These are phyloP conservation scores for Ceratobasidium sp. DNA, from an alignment of 1,284 basidiomycete species.

Conservation along the genomic window DNA sequence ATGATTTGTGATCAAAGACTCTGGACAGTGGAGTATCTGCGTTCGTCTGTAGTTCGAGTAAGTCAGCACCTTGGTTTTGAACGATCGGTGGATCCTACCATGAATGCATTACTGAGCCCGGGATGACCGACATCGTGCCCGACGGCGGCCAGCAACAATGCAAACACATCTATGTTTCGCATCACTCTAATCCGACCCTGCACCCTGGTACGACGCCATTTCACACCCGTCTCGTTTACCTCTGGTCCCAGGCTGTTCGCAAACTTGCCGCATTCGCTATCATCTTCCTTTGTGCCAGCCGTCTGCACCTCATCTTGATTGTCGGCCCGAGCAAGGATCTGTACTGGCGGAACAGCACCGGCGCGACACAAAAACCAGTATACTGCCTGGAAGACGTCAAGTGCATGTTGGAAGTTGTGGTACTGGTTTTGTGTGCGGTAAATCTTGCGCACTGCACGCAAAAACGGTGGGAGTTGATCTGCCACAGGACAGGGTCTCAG, in stretches of 20 bases:
- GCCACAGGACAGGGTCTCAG: slow-evolving; percentile 21
- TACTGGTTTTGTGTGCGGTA: slow-evolving; percentile 91
- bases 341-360: slow-evolving; percentile 78
- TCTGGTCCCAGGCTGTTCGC: slow-evolving; percentile 45
- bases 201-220: slow-evolving; percentile 29
- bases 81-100: slow-evolving; percentile 63
- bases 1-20: slow-evolving; percentile 86
- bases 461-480: slow-evolving; percentile 72
- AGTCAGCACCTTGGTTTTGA: slow-evolving; percentile 7
- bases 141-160: slow-evolving; percentile 85
- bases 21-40: slow-evolving; percentile 85
- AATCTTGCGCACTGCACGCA: slow-evolving; percentile 81
- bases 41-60: slow-evolving; percentile 70
- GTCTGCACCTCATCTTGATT: slow-evolving; percentile 14
- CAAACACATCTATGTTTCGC: slow-evolving; percentile 76
- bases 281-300: neutral
- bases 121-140: slow-evolving; percentile 97
- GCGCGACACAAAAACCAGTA: slow-evolving; percentile 82
- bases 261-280: neutral
- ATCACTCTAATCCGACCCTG: slow-evolving; percentile 55
- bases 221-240: slow-evolving; percentile 42
- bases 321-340: slow-evolving; percentile 56
- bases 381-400: slow-evolving; percentile 91
- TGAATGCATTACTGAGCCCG: slow-evolving; percentile 87
- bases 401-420: slow-evolving; percentile 94